A percentile compares a stretch with the other conserved stretches of the same genome.
Evolutionary conservation across 2,329 filamentous ascomycete species (phyloP).

Genomic region (Xylaria sp.): DNA sequence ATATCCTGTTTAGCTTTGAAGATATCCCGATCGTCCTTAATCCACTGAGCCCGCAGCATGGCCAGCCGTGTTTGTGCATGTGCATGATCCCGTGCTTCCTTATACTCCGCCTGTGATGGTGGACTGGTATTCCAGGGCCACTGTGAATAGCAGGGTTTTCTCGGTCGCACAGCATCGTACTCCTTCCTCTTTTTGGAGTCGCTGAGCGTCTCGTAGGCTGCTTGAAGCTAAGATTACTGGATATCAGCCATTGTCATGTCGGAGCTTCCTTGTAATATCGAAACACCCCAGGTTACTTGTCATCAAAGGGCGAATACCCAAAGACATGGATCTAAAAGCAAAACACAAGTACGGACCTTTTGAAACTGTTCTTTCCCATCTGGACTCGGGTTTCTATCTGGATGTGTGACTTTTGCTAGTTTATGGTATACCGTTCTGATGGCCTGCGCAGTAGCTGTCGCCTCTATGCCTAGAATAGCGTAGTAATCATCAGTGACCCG

Average conservation of each 20-base stretch:
- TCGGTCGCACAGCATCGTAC: background rate
- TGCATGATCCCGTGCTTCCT: background rate
- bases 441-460: background rate
- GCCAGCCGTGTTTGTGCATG: background rate
- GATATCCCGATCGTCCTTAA: background rate
- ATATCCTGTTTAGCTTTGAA: background rate
- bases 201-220: constrained; percentile 11
- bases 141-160: background rate
- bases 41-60: background rate
- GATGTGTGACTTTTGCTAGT: background rate
- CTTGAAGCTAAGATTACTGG: background rate
- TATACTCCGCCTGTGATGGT: background rate
- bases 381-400: background rate
- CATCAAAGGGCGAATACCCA: background rate
- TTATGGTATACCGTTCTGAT: background rate
- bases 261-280: background rate
- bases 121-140: background rate
- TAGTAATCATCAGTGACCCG: background rate
- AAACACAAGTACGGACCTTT: background rate
- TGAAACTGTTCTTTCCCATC: background rate
- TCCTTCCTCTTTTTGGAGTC: background rate
- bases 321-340: background rate
- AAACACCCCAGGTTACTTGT: background rate
- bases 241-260: background rate
- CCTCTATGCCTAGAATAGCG: background rate